phyloP scores from a whole-genome alignment of 164 flowering plant genomes.

The grape (Vitis vinifera) region ASM3070453v1 NC_081811.1:5041001-5041500 shows the following conservation, averaged over 20 bases:
- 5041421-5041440: conserved; percentile 97
- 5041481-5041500: conserved; percentile 91
- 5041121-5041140: too few relatives aligned
- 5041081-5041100: too few relatives aligned
- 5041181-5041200: too few relatives aligned
- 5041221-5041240: conserved; percentile 52
- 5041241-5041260: conserved; percentile 81
- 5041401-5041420: conserved; percentile 95
- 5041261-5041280: conserved; percentile 91
- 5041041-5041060: too few relatives aligned
- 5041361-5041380: conserved; percentile 90
- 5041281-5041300: conserved; percentile 74
- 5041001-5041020: too few relatives aligned
- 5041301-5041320: conserved; percentile 92
- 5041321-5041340: conserved; percentile 92
- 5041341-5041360: conserved; percentile 92
- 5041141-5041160: too few relatives aligned
- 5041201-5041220: background rate
- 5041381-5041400: conserved; percentile 97
- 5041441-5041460: conserved; percentile 96
- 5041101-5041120: too few relatives aligned
- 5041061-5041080: too few relatives aligned
- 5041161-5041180: too few relatives aligned
- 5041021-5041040: too few relatives aligned
- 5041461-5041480: conserved; percentile 86